Evolutionary conservation across 1,284 basidiomycete genomes (phyloP).

Genomic region (Anthracocystis walkeri): DNA sequence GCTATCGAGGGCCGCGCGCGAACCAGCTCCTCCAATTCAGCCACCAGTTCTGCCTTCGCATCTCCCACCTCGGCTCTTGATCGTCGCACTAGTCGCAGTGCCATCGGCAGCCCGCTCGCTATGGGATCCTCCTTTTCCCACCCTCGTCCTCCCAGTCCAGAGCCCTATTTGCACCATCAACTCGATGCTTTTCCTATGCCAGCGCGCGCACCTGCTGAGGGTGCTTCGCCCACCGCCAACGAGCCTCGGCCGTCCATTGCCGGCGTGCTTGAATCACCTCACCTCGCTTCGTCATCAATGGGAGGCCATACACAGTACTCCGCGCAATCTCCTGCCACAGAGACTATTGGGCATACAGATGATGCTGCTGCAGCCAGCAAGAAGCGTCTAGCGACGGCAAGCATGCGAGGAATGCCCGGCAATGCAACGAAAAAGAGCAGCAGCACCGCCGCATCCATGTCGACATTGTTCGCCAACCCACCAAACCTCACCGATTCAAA

Average conservation of each 20-base stretch:
- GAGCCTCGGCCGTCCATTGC: constrained; percentile 12
- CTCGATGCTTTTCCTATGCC: constrained; percentile 1
- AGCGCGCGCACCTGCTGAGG: constrained; percentile 1
- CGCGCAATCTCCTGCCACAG: neutral
- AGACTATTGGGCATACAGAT: neutral
- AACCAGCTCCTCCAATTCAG: constrained; percentile 17
- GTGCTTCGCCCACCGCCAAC: neutral
- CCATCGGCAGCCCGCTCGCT: constrained; percentile 23
- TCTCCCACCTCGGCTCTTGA: constrained; percentile 6
- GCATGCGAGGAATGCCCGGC: constrained; percentile 30
- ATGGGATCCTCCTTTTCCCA: constrained; percentile 4
- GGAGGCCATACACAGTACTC: too few relatives aligned
- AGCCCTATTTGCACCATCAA: constrained; percentile 1
- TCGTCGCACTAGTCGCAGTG: constrained; percentile 15
- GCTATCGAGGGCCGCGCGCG: constrained; percentile 3
- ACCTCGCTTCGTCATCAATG: neutral
- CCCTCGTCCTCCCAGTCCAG: constrained; percentile 17
- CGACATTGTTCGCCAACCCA: neutral
- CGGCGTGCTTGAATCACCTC: constrained; percentile 11
- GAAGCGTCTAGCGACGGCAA: constrained; percentile 20
- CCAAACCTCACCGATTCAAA: neutral
- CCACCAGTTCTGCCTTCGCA: constrained; percentile 3
- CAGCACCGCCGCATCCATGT: neutral
- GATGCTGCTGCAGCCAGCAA: constrained; percentile 1
- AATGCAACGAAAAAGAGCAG: constrained; percentile 15